These are phyloP conservation scores for Carpinus fangiana DNA, from an alignment of 306 rosid species.

Conservation along the genomic window DNA sequence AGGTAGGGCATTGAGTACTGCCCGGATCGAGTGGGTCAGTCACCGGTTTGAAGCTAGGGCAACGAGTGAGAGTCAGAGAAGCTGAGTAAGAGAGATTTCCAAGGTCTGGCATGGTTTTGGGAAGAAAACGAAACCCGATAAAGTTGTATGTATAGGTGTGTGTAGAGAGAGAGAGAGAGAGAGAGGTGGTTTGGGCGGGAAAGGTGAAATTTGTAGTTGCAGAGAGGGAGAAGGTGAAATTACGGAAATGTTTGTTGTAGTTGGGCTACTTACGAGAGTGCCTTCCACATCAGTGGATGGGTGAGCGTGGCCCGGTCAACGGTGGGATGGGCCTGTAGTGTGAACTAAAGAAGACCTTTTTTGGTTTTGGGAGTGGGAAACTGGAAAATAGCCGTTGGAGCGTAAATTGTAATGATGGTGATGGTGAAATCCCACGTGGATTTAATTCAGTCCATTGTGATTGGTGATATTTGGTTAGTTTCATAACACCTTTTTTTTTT, in stretches of 20 bases:
- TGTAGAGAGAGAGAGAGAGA: not conserved
- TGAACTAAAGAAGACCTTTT: too few species aligned
- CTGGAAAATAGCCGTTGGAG: not conserved
- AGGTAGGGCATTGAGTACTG: conserved; percentile 13
- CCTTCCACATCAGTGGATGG: not conserved
- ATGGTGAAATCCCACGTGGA: not conserved
- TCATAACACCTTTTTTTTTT: too few species aligned
- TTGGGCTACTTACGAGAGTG: not conserved
- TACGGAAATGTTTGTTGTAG: not conserved
- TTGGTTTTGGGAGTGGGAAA: too few species aligned
- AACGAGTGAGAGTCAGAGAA: conserved; percentile 35
- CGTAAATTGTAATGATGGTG: not conserved
- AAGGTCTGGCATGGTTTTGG: conserved; percentile 63
- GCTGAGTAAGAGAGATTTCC: conserved; percentile 57
- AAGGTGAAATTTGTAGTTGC: conserved; percentile 23
- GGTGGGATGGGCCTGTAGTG: not conserved
- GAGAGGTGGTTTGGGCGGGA: conserved; percentile 36
- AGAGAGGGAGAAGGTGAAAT: conserved; percentile 10
- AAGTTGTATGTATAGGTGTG: not conserved
- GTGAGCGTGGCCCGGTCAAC: not conserved
- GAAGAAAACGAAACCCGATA: conserved; percentile 27
- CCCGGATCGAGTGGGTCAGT: conserved; percentile 37
- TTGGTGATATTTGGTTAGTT: too few species aligned
- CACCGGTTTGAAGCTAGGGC: conserved; percentile 36
- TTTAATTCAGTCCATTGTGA: too few species aligned